Evolutionary conservation across 768 basidiomycete species (phyloP), one percentile per base, ranked within the genome.

Genomic region (Sarcodon sp.): DNA sequence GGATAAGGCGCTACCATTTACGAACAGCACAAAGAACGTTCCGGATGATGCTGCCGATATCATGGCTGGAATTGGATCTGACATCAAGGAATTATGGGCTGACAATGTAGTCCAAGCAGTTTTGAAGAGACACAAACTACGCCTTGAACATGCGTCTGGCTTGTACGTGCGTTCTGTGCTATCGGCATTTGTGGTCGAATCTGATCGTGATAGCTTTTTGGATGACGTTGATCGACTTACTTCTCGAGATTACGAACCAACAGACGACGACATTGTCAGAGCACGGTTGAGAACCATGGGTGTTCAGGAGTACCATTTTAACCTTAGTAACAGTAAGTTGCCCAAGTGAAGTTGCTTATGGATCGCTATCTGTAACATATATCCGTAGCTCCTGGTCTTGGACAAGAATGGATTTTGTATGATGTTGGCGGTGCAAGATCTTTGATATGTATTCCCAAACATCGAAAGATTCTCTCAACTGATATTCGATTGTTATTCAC

Each of bases 401-500:
- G 79, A 1, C 77, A 70, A 50, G 85, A 87, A 59, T 88, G 86
- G 86, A 62, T 79, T 41, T 69, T 90, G 54, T 90, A 84, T 57
- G 87, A 90, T 58, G 84, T 89, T 31, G 86, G 87, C 33, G 86
- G 85, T 15, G 79, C 80, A 34, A 70, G 79, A 53, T 83, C 79
- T 58, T 75, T 69, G 51, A 83, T 85, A 53, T 63, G 59, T 55
- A 33, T 4, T 21, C 4, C 39, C 16, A 35, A 12, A 37, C 4
- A 46, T 45, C 45, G 7, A 45, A 44, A 48, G 31, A 44, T 47
- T 44, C 37, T 27, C 41, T 54, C 55, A 27, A 50, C 46, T 48
- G 33, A 13, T 45, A 43, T 15, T 16, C 10, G 31, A 45, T 45
- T 18, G 37, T 10, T 33, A 45, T 43, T 11, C n/a, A 86, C 83